Percentiles rank a stretch among this genome's conserved stretches.
These are phyloP conservation scores for Akanthomyces uredinophilus DNA, from an alignment of 2,329 filamentous ascomycete species.

Conservation along the genomic window DNA sequence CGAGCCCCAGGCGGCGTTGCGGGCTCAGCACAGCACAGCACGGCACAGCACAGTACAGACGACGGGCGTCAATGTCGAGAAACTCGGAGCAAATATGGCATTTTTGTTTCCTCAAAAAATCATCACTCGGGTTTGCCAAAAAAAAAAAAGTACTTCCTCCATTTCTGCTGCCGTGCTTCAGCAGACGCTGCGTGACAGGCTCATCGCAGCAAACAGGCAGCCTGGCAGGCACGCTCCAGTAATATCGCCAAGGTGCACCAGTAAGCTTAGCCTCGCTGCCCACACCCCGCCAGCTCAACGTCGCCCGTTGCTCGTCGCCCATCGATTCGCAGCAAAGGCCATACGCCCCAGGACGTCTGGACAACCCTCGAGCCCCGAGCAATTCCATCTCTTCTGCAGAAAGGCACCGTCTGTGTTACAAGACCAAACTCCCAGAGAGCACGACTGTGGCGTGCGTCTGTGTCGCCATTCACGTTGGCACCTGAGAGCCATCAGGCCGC, in stretches of 20 bases:
- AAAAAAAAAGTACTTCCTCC: no score
- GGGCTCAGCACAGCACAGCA: neutral
- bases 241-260: neutral
- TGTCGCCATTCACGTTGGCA: neutral
- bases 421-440: neutral
- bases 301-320: neutral
- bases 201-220: neutral
- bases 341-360: neutral
- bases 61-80: neutral
- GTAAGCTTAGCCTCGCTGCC: neutral
- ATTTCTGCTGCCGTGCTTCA: neutral
- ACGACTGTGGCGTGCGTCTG: neutral
- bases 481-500: neutral
- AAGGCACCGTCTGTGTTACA: neutral
- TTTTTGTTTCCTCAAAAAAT: no score
- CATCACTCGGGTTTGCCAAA: no score
- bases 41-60: no score
- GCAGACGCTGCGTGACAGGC: neutral
- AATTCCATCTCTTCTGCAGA: neutral
- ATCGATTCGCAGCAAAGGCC: neutral
- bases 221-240: neutral
- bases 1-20: neutral
- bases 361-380: neutral
- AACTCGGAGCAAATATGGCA: no score
- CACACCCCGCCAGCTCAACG: constrained; percentile 2